Conservation (phyloP, 73 alveolate species). For the Effrenium voratum region DNA sequence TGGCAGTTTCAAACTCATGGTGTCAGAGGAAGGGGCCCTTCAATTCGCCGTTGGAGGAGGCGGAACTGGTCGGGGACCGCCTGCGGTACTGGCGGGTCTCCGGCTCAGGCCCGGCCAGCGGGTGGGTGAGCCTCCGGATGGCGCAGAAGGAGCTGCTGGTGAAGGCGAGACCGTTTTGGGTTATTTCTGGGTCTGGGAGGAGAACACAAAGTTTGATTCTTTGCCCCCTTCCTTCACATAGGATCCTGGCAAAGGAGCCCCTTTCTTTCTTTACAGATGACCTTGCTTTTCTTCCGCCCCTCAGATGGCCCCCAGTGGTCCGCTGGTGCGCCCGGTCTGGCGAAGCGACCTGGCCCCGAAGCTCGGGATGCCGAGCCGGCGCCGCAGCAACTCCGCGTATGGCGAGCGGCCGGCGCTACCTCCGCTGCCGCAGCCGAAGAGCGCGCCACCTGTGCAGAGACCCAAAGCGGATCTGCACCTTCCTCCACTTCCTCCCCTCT, state of each 20-base stretch:
- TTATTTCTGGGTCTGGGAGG: no score
- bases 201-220: no score
- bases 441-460: conserved; percentile 15
- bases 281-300: no score
- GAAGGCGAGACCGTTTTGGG: background rate
- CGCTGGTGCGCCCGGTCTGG: no score
- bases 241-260: no score
- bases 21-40: no score
- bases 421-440: conserved; percentile 56
- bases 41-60: conserved; percentile 64
- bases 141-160: conserved; percentile 28
- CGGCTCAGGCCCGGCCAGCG: background rate
- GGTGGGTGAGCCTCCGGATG: conserved; percentile 45
- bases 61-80: conserved; percentile 35
- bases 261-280: no score
- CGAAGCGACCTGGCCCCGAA: conserved; percentile 20
- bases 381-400: conserved; percentile 32
- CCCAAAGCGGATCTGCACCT: background rate
- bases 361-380: no score
- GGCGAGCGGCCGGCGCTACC: conserved; percentile 19
- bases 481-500: conserved; percentile 1
- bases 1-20: no score
- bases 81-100: background rate
- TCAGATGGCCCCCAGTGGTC: no score
- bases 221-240: no score